A percentile compares a stretch with the other conserved stretches of the same genome.
Evolutionary conservation across 1,284 basidiomycete genomes (phyloP).

Genomic region (Rhodotorula sp.): DNA sequence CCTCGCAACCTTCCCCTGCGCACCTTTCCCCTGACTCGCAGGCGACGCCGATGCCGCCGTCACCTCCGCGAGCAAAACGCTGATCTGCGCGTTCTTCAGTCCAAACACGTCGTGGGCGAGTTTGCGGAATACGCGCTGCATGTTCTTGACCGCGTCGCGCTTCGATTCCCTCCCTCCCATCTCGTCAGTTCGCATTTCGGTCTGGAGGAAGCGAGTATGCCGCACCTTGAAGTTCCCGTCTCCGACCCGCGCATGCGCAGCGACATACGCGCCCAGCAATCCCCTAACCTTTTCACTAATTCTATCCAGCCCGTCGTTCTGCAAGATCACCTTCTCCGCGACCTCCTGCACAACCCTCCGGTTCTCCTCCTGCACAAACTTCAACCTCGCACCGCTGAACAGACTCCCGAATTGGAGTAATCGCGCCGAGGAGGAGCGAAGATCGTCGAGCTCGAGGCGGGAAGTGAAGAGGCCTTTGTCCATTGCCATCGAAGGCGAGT

Average conservation of each 20-base stretch:
- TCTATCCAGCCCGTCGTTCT: conserved; percentile 17
- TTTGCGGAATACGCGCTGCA: conserved; percentile 23
- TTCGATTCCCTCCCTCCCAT: neutral
- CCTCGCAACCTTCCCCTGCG: neutral
- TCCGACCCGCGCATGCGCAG: conserved; percentile 32
- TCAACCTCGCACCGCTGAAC: conserved; percentile 27
- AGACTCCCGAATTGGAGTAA: conserved; percentile 36
- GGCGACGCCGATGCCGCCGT: neutral
- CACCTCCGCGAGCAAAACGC: conserved; percentile 1
- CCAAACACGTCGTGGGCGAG: conserved; percentile 19
- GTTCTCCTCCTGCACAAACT: conserved; percentile 11
- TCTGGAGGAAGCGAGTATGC: neutral
- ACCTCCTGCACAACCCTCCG: neutral
- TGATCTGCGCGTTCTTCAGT: conserved; percentile 11
- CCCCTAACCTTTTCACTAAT: conserved; percentile 23
- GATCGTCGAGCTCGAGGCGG: conserved; percentile 20
- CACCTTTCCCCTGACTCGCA: neutral
- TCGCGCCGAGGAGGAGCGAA: conserved; percentile 2
- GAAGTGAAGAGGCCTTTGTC: conserved; percentile 7
- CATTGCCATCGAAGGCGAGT: conserved; percentile 3
- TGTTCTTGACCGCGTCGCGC: conserved; percentile 7
- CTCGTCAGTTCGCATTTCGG: no score
- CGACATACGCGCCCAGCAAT: conserved; percentile 26
- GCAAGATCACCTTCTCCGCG: conserved; percentile 14
- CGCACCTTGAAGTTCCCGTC: conserved; percentile 26